Conservation (phyloP, 805 yeast species). For the Ogataea trehalophila region DNA sequence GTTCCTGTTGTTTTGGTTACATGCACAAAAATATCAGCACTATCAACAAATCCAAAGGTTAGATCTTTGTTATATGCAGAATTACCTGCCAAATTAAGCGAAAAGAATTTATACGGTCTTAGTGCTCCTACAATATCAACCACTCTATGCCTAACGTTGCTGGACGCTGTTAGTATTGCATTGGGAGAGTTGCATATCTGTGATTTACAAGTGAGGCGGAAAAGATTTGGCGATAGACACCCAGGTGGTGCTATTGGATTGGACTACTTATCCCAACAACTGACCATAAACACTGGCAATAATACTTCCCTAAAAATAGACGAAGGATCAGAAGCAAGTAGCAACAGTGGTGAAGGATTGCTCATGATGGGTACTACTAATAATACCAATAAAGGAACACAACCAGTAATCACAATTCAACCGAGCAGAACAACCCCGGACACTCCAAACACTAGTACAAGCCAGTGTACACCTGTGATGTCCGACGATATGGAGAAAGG, state of each 20-base stretch:
- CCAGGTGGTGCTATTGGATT: slow-evolving; percentile 92
- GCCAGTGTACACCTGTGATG: slow-evolving; percentile 3
- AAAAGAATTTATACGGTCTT: slow-evolving; percentile 63
- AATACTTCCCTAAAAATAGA: too few species aligned
- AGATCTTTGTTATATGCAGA: slow-evolving; percentile 56
- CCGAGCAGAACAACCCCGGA: too few species aligned
- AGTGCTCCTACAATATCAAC: slow-evolving; percentile 88
- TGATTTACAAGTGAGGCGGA: slow-evolving; percentile 49
- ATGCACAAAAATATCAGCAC: slow-evolving; percentile 50
- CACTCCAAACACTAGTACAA: not conserved
- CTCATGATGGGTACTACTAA: too few species aligned
- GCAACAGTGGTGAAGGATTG: too few species aligned
- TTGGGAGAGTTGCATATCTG: slow-evolving; percentile 60
- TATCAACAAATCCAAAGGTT: slow-evolving; percentile 48
- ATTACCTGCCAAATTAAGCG: slow-evolving; percentile 53
- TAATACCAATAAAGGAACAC: too few species aligned
- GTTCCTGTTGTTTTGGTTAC: slow-evolving; percentile 61
- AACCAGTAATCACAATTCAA: too few species aligned
- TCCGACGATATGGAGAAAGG: not conserved
- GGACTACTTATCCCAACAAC: slow-evolving; percentile 24
- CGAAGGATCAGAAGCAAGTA: too few species aligned
- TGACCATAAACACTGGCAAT: too few species aligned
- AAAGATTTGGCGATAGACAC: slow-evolving; percentile 64
- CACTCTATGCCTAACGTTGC: slow-evolving; percentile 65
- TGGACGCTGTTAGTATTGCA: slow-evolving; percentile 76